Evolutionary conservation across 306 rosid genomes (phyloP).

Genomic region (Coriaria nepalensis): DNA sequence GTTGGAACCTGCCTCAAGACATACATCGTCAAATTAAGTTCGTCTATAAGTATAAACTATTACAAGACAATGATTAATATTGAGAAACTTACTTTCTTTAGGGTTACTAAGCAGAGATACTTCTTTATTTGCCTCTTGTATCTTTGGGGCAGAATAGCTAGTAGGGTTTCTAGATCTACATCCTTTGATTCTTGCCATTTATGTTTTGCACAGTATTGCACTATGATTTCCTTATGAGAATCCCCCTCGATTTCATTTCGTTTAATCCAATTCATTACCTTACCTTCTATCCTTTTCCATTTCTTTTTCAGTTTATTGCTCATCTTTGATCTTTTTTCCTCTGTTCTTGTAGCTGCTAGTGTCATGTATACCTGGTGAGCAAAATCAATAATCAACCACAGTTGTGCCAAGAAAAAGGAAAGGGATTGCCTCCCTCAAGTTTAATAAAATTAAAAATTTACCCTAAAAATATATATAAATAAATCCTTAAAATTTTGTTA

Average conservation of each 20-base stretch:
- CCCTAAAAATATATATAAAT: no score
- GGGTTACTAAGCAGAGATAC: constrained; percentile 49
- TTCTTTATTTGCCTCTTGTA: constrained; percentile 54
- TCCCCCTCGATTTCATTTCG: no score
- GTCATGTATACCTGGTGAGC: not conserved
- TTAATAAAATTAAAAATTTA: not conserved
- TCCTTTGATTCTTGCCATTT: not conserved
- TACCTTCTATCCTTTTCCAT: no score
- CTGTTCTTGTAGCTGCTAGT: not conserved
- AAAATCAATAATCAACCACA: no score
- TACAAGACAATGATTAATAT: no score
- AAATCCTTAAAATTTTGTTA: no score
- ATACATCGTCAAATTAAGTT: no score
- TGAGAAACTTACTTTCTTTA: constrained; percentile 44
- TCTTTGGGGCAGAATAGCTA: constrained; percentile 63
- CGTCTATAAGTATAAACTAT: no score
- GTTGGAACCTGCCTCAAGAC: constrained; percentile 12
- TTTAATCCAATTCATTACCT: no score
- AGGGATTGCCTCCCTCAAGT: no score
- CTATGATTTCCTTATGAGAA: no score
- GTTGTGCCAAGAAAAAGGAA: no score
- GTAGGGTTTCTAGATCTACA: constrained; percentile 23
- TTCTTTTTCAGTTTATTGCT: not conserved
- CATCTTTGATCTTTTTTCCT: not conserved
- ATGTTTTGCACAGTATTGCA: not conserved